Base-by-base conservation (phyloP, 2,329 filamentous ascomycete species). In the Alternaria arborescens region DNA sequence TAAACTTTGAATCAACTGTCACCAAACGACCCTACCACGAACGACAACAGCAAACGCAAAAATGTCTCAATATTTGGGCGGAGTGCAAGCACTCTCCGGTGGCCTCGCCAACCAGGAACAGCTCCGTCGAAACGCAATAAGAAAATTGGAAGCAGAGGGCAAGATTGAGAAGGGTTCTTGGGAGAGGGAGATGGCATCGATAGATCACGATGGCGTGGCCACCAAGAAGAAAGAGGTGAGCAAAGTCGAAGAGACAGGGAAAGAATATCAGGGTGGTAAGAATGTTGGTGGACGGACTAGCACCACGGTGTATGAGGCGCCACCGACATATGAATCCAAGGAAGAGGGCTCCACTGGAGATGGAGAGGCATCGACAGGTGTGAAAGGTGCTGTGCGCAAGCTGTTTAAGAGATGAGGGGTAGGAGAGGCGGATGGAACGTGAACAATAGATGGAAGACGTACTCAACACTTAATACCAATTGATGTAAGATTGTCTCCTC, bases 281-380 rank as follows among this genome's bases (percentile, higher is more conserved):
- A 8, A 41, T 22, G 20, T 5, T 11, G 38, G 11, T 20, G 10
- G 8, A 41, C 4, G 18, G 18, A 41, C 38, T 22, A 12, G 10
- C 18, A 40, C 14, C 8, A 38, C 34, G 16, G 38, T 40, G 6
- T 40, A 40, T 20, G 38, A 40, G 38, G n/a, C 38, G 11, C 38
- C 38, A 40, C 10, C n/a, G 6, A 20, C 38, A 20, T 40, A 40
- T 40, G 8, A 10, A 40, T 10, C n/a, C 8, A 16, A 68, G 90
- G 85, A 40, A 91, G 93, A 78, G 89, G 92, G 66, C 84, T 94
- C 55, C 88, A 87, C 73, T 84, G 94, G 57, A 91, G 88, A 78
- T 87, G 30, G 1, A 28, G 30, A 12, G 44, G 10, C 20, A 26
- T 54, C 14, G n/a, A 42, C 2, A 30, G 30, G 24, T 34, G 28